Percentiles rank a stretch among this genome's conserved stretches.
phyloP scores from a whole-genome alignment of 371 early-diverging fungal genomes.

The Zancudomyces culisetae region DNA sequence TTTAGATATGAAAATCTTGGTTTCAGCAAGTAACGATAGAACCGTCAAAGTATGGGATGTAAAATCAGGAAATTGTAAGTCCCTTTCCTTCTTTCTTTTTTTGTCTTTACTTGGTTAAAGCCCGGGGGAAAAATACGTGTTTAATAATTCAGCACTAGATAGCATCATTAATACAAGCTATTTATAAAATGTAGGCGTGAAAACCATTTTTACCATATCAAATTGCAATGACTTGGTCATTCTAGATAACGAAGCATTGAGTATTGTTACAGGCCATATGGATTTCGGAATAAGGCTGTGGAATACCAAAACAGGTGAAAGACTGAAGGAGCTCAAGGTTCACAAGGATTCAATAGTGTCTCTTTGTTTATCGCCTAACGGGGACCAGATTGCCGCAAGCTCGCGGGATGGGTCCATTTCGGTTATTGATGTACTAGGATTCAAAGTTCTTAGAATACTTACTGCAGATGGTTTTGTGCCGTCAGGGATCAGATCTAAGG shows the following conservation, averaged over 20 bases:
- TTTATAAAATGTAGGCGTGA: constrained; percentile 43
- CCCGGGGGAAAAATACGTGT: no score
- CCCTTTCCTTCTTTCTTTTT: constrained; percentile 7
- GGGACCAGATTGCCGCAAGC: constrained; percentile 58
- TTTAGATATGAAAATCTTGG: constrained; percentile 50
- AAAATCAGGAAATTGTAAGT: constrained; percentile 32
- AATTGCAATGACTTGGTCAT: constrained; percentile 82
- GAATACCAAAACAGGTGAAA: constrained; percentile 68
- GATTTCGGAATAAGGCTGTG: constrained; percentile 80
- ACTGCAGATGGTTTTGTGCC: constrained; percentile 13
- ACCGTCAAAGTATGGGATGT: constrained; percentile 93
- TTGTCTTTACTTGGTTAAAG: no score
- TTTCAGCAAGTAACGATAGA: constrained; percentile 87
- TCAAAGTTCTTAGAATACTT: constrained; percentile 39
- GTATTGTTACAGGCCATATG: constrained; percentile 78
- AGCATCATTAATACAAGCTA: not conserved
- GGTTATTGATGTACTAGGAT: constrained; percentile 60
- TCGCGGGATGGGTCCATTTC: constrained; percentile 83
- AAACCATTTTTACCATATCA: constrained; percentile 80
- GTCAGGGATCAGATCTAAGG: not conserved
- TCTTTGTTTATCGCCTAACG: constrained; percentile 40
- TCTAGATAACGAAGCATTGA: constrained; percentile 51
- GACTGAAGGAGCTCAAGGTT: constrained; percentile 60
- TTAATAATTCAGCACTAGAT: not conserved
- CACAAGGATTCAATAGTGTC: constrained; percentile 81